Percentiles rank a stretch among this genome's conserved stretches.
Conservation (phyloP, 495 filamentous ascomycete genomes). For the Podospora comata region DNA sequence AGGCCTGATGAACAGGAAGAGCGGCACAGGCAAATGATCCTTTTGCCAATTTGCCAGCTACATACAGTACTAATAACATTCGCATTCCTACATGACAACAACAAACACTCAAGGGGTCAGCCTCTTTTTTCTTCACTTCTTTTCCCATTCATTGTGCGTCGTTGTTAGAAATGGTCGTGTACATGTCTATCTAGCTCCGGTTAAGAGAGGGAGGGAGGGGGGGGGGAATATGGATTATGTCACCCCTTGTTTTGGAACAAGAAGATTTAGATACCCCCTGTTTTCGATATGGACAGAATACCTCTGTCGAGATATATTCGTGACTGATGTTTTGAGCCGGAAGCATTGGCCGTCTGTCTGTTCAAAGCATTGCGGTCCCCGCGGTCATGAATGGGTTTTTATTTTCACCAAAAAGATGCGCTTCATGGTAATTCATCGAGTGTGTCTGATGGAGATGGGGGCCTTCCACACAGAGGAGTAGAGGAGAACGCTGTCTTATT, state of each 20-base stretch:
- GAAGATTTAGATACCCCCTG: background rate
- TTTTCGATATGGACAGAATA: background rate
- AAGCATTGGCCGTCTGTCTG: too few relatives aligned
- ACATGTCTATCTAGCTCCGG: background rate
- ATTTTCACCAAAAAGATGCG: too few relatives aligned
- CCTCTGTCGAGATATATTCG: background rate
- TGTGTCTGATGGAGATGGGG: too few relatives aligned
- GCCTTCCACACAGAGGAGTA: too few relatives aligned
- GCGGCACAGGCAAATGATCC: conserved; percentile 17
- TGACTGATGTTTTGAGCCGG: background rate
- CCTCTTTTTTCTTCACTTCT: background rate
- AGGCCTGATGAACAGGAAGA: conserved; percentile 44
- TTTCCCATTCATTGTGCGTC: background rate
- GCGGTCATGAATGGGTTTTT: too few relatives aligned
- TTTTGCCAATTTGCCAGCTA: background rate
- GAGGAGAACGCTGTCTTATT: too few relatives aligned
- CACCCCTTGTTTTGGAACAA: background rate
- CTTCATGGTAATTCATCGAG: too few relatives aligned
- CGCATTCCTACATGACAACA: background rate
- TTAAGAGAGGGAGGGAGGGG: background rate
- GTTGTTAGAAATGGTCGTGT: background rate
- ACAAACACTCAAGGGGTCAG: background rate
- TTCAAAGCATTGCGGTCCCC: too few relatives aligned
- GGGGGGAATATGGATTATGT: background rate
- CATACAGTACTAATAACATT: background rate